Evolutionary conservation across 257 asterid species (phyloP).

Genomic region (Solanum appendiculatum): DNA sequence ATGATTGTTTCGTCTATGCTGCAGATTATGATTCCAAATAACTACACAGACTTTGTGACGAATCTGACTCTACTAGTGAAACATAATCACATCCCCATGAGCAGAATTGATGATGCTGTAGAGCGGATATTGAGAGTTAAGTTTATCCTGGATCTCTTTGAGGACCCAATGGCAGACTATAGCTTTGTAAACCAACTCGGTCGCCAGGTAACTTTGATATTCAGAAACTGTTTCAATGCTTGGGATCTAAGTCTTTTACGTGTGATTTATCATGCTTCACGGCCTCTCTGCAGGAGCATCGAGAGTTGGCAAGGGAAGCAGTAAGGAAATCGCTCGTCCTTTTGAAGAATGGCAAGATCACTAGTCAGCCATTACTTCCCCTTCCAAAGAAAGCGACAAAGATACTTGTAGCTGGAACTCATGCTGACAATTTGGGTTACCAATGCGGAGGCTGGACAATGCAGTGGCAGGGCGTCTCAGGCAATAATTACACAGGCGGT

Average conservation of each 20-base stretch:
- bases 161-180: constrained; percentile 29
- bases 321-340: constrained; percentile 34
- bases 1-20: background rate
- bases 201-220: constrained; percentile 25
- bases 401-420: no score
- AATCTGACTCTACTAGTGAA: constrained; percentile 20
- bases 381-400: constrained; percentile 18
- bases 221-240: no score
- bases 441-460: no score
- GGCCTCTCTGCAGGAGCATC: no score
- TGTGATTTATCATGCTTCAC: no score
- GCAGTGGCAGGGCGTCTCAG: no score
- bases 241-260: no score
- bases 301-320: no score
- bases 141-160: constrained; percentile 29
- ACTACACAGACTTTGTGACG: constrained; percentile 17
- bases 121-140: constrained; percentile 32
- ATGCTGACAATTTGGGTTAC: no score
- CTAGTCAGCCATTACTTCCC: constrained; percentile 19
- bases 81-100: constrained; percentile 23
- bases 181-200: constrained; percentile 24
- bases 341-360: constrained; percentile 16
- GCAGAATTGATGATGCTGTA: no score
- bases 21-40: constrained; percentile 34
- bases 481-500: no score